Percentiles rank a stretch among this genome's conserved stretches.
Evolutionary conservation across 345 rosid genomes (phyloP).

Genomic region (Reutealis trisperma): DNA sequence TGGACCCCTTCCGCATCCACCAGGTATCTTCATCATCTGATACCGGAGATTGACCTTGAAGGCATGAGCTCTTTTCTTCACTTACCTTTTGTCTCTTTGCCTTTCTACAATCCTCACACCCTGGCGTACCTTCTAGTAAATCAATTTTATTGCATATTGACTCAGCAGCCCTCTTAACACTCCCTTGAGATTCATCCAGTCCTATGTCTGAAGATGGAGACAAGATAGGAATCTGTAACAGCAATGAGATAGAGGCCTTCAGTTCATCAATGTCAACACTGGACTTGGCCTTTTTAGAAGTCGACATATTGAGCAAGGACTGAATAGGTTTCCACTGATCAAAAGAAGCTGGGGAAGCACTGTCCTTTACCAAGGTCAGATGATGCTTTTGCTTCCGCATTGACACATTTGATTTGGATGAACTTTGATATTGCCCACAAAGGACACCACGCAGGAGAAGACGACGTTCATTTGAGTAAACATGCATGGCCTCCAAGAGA

Average conservation of each 20-base stretch:
- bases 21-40: conserved; percentile 90
- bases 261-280: conserved; percentile 53
- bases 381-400: conserved; percentile 18
- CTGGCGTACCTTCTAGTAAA: conserved; percentile 57
- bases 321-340: conserved; percentile 22
- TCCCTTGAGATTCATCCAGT: conserved; percentile 66
- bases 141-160: conserved; percentile 20
- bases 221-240: conserved; percentile 67
- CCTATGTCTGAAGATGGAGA: conserved; percentile 44
- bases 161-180: conserved; percentile 62
- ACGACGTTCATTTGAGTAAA: conserved; percentile 79
- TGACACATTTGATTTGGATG: conserved; percentile 13
- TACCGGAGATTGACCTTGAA: conserved; percentile 63
- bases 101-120: conserved; percentile 93
- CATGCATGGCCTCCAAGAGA: conserved; percentile 60
- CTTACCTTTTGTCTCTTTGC: conserved; percentile 43
- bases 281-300: conserved; percentile 46
- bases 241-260: conserved; percentile 59
- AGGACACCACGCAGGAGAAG: conserved; percentile 67
- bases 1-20: conserved; percentile 86
- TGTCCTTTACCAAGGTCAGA: conserved; percentile 18
- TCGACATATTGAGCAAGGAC: conserved; percentile 19
- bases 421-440: conserved; percentile 16
- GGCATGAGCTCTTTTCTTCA: conserved; percentile 66
- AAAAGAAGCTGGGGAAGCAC: conserved; percentile 13